A percentile compares a stretch with the other conserved stretches of the same genome.
These are phyloP conservation scores for Candida labiduridarum DNA, from an alignment of 1,139 yeast genomes.

Conservation along the genomic window DNA sequence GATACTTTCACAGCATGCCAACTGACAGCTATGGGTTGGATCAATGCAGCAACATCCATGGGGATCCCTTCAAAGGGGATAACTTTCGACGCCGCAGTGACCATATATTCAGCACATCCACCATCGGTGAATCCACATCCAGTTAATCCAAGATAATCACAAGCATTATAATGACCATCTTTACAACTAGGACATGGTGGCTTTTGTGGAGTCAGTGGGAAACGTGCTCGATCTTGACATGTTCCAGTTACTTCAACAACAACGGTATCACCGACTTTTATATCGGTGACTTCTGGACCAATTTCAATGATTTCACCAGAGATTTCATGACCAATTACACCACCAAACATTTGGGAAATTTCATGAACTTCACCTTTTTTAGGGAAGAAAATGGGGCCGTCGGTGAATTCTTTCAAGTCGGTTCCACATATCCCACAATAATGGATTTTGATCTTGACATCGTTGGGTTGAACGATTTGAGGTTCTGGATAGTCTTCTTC, in stretches of 20 bases:
- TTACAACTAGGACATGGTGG: slow-evolving; percentile 44
- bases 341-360: slow-evolving; percentile 21
- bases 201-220: slow-evolving; percentile 30
- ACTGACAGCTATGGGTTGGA: slow-evolving; percentile 48
- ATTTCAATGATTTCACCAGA: slow-evolving; percentile 44
- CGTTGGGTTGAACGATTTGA: slow-evolving; percentile 40
- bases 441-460: slow-evolving; percentile 52
- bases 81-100: slow-evolving; percentile 37
- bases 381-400: slow-evolving; percentile 53
- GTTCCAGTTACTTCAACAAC: slow-evolving; percentile 56
- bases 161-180: slow-evolving; percentile 49
- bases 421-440: slow-evolving; percentile 65
- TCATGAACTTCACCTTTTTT: slow-evolving; percentile 19
- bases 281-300: slow-evolving; percentile 17
- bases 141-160: slow-evolving; percentile 43
- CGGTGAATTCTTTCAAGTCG: slow-evolving; percentile 56
- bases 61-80: slow-evolving; percentile 41
- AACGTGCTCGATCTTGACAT: slow-evolving; percentile 42
- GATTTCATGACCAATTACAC: slow-evolving; percentile 57
- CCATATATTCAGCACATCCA: slow-evolving; percentile 47
- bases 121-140: slow-evolving; percentile 51
- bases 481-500: slow-evolving; percentile 48
- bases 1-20: slow-evolving; percentile 51
- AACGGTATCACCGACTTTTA: slow-evolving; percentile 21
- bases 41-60: slow-evolving; percentile 48